A percentile compares a stretch with the other conserved stretches of the same genome.
Evolutionary conservation across 2,329 filamentous ascomycete genomes (phyloP).

Genomic region (Exophiala alcalophila): DNA sequence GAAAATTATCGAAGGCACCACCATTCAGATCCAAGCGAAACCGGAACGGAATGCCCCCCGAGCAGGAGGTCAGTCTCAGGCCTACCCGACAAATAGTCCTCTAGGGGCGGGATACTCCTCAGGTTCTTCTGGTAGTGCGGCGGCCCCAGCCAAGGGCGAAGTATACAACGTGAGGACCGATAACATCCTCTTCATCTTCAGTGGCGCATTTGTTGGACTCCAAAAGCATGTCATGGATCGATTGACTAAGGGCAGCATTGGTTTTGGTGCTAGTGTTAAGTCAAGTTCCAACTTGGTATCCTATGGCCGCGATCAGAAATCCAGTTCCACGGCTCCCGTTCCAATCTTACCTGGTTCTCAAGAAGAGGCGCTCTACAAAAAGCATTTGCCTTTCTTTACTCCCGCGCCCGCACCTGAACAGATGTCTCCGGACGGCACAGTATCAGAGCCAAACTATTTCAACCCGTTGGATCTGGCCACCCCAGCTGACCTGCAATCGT

Average conservation of each 20-base stretch:
- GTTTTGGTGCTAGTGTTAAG: conserved; percentile 82
- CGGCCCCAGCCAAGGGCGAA: conserved; percentile 52
- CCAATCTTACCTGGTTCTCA: conserved; percentile 62
- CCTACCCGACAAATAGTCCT: conserved; percentile 41
- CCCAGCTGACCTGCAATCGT: conserved; percentile 73
- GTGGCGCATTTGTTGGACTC: conserved; percentile 88
- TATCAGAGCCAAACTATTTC: conserved; percentile 46
- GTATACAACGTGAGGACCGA: conserved; percentile 79
- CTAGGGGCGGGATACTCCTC: conserved; percentile 33
- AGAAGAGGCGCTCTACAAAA: conserved; percentile 58
- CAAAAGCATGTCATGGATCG: conserved; percentile 83
- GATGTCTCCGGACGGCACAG: conserved; percentile 25
- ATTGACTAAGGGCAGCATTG: conserved; percentile 82
- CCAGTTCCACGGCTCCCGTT: conserved; percentile 39
- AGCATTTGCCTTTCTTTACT: conserved; percentile 58
- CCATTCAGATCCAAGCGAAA: conserved; percentile 87
- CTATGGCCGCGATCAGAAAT: conserved; percentile 31
- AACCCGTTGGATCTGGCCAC: conserved; percentile 69
- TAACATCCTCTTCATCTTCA: conserved; percentile 96
- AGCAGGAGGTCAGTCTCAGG: conserved; percentile 38
- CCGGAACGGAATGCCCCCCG: conserved; percentile 44
- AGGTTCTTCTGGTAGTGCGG: conserved; percentile 33
- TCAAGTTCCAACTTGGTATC: conserved; percentile 37
- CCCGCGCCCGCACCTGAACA: conserved; percentile 41
- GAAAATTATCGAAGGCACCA: conserved; percentile 95